Evolutionary conservation across 2,329 filamentous ascomycete genomes (phyloP).

Genomic region (Helotiales sp.): DNA sequence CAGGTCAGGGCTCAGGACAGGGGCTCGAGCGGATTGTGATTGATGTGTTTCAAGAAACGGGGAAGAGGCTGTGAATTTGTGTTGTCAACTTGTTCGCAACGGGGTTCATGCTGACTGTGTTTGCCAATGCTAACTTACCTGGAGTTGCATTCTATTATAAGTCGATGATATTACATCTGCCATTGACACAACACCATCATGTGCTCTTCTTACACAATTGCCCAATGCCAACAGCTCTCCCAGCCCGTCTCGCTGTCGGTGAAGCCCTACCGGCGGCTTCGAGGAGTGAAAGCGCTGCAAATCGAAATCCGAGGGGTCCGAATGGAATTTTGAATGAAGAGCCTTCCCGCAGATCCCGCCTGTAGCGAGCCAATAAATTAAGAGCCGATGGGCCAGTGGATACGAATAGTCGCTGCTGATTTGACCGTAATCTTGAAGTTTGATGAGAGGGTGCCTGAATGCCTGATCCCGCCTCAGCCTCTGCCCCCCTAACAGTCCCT

Average conservation of each 20-base stretch:
- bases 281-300: too few relatives aligned
- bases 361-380: background rate
- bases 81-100: background rate
- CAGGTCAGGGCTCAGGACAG: too few relatives aligned
- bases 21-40: too few relatives aligned
- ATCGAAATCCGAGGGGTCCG: background rate
- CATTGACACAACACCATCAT: background rate
- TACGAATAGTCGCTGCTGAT: background rate
- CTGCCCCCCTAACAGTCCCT: background rate
- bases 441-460: background rate
- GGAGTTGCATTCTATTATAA: too few relatives aligned
- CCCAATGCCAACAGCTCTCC: background rate
- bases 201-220: background rate
- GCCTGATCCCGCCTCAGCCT: background rate
- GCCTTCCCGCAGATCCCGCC: background rate
- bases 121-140: too few relatives aligned
- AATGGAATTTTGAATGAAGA: background rate
- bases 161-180: background rate
- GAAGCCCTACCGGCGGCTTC: too few relatives aligned
- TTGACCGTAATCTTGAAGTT: background rate
- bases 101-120: background rate
- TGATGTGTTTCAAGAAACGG: background rate
- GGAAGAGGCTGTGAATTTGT: background rate
- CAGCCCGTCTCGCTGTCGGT: background rate
- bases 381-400: background rate